Evolutionary conservation across 495 filamentous ascomycete genomes (phyloP).

Genomic region (Oleoguttula mirabilis): DNA sequence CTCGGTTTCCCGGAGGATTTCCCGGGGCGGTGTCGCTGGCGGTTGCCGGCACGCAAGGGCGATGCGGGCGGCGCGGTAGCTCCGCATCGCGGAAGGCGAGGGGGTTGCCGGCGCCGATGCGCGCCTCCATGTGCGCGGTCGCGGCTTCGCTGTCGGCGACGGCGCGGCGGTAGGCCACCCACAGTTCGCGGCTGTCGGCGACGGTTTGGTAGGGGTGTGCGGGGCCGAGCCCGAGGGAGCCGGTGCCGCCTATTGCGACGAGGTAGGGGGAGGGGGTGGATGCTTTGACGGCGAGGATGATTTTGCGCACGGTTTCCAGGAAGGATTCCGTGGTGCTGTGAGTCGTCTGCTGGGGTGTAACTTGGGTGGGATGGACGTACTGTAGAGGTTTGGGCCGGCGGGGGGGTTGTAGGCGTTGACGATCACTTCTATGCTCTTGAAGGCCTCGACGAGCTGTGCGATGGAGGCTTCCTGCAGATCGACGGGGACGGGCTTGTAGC

Average conservation of each 20-base stretch:
- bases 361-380: slow-evolving; percentile 8
- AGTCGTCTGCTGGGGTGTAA: background rate
- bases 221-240: slow-evolving; percentile 18
- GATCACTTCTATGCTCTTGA: slow-evolving; percentile 22
- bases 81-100: slow-evolving; percentile 13
- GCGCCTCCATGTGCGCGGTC: slow-evolving; percentile 24
- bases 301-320: slow-evolving; percentile 22
- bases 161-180: slow-evolving; percentile 24
- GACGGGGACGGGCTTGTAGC: slow-evolving; percentile 17
- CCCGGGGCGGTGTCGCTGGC: slow-evolving; percentile 5
- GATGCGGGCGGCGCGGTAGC: slow-evolving; percentile 21
- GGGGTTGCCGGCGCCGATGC: slow-evolving; percentile 19
- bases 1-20: slow-evolving; percentile 18
- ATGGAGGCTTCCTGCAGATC: slow-evolving; percentile 14
- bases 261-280: slow-evolving; percentile 22
- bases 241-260: slow-evolving; percentile 24
- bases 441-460: slow-evolving; percentile 14
- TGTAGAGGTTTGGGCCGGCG: slow-evolving; percentile 16
- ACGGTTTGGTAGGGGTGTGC: slow-evolving; percentile 9
- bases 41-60: slow-evolving; percentile 9
- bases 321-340: slow-evolving; percentile 16
- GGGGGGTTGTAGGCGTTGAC: slow-evolving; percentile 24
- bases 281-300: slow-evolving; percentile 22
- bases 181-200: slow-evolving; percentile 21
- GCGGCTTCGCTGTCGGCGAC: slow-evolving; percentile 25